Conservation (phyloP, 2,329 filamentous ascomycete genomes). For the Aureobasidium sp. region DNA sequence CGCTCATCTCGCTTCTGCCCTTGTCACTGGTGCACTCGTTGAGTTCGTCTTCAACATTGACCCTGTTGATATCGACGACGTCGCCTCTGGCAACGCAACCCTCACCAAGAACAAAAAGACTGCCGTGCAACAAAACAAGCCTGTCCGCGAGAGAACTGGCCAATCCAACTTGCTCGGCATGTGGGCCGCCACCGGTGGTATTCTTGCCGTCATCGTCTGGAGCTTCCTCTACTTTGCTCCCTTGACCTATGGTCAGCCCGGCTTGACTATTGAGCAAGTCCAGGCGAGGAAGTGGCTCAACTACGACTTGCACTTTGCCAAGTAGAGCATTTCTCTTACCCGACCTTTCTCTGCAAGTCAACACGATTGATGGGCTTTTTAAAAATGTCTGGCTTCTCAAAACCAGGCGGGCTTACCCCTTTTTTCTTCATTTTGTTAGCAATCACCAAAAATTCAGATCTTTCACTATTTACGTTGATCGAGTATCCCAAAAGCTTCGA, state of each 20-base stretch:
- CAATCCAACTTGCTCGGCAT: slow-evolving; percentile 66
- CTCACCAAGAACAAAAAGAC: slow-evolving; percentile 24
- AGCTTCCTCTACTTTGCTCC: slow-evolving; percentile 93
- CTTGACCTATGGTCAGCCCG: slow-evolving; percentile 89
- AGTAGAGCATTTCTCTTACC: slow-evolving; percentile 45
- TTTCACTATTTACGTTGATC: not conserved
- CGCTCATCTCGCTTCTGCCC: slow-evolving; percentile 79
- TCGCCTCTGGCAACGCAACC: slow-evolving; percentile 30
- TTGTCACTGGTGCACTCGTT: slow-evolving; percentile 83
- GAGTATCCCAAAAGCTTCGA: too few species aligned
- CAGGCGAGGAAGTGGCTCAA: slow-evolving; percentile 86
- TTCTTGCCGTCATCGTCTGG: slow-evolving; percentile 59
- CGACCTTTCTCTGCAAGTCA: not conserved
- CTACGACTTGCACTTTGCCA: slow-evolving; percentile 97
- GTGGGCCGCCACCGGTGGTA: slow-evolving; percentile 69
- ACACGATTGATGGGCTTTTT: not conserved
- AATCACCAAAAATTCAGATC: not conserved
- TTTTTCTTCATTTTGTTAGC: not conserved
- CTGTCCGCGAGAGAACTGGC: slow-evolving; percentile 73
- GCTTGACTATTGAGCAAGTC: slow-evolving; percentile 70
- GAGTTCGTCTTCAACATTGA: slow-evolving; percentile 96
- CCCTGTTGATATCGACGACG: slow-evolving; percentile 51
- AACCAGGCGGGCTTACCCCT: not conserved
- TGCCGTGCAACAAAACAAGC: slow-evolving; percentile 50
- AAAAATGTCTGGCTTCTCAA: not conserved